Evolutionary conservation across 495 filamentous ascomycete species (phyloP).

Genomic region (Penicillium maclennaniae): DNA sequence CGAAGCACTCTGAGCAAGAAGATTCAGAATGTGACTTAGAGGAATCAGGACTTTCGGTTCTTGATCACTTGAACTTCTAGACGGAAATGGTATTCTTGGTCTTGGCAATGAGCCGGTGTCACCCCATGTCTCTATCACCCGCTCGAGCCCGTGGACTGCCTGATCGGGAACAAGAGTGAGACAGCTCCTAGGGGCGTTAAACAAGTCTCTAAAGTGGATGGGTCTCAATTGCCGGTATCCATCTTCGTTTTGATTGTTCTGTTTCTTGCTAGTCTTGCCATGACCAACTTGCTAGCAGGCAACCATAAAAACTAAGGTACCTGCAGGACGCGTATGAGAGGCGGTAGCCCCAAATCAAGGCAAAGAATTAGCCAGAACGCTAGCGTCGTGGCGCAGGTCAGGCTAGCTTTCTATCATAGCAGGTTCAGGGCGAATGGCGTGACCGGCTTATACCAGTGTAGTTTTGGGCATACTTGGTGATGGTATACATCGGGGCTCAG

Average conservation of each 20-base stretch:
- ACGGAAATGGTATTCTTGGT: slow-evolving; percentile 10
- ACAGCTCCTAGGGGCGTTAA: neutral
- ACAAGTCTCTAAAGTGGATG: neutral
- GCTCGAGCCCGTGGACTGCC: neutral
- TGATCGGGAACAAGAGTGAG: neutral
- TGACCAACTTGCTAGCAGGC: neutral
- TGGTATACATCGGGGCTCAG: neutral
- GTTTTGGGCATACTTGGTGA: neutral
- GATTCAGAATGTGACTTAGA: neutral
- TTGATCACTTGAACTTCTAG: neutral
- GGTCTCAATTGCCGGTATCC: neutral
- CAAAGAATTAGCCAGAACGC: neutral
- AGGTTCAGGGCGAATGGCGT: slow-evolving; percentile 1
- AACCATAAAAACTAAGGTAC: slow-evolving; percentile 3
- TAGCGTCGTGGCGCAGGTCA: neutral
- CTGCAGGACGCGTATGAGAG: slow-evolving; percentile 23
- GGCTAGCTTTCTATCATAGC: neutral
- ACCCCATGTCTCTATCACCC: neutral
- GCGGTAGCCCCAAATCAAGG: neutral
- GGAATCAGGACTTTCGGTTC: neutral
- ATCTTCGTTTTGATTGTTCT: neutral
- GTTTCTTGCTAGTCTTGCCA: neutral
- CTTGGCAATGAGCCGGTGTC: neutral
- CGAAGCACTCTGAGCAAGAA: neutral
- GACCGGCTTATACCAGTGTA: neutral